Evolutionary conservation across 176 grass and related monocot genomes (phyloP).

Genomic region (Triticum dicoccoides): DNA sequence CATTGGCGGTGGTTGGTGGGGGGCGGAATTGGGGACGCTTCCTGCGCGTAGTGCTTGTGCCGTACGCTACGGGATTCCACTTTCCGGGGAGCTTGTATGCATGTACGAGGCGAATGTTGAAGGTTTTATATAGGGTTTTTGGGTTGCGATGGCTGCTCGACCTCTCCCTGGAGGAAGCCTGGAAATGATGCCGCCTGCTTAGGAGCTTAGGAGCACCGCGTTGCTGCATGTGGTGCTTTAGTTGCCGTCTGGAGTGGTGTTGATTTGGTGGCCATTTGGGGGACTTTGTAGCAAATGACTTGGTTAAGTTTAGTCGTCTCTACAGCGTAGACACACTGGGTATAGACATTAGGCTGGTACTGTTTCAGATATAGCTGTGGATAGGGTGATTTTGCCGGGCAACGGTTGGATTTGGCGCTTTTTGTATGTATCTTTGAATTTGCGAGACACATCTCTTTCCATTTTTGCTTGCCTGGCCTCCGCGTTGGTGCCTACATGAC

Average conservation of each 20-base stretch:
- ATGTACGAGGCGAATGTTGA: neutral
- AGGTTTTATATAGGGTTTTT: neutral
- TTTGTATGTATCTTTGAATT: neutral
- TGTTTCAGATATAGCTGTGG: neutral
- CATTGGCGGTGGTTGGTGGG: slow-evolving; percentile 35
- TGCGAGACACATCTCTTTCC: neutral
- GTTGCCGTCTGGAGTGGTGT: neutral
- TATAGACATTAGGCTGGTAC: neutral
- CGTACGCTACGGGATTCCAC: neutral
- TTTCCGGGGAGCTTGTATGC: neutral
- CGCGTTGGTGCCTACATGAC: neutral
- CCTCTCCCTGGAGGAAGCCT: neutral
- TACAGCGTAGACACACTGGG: neutral
- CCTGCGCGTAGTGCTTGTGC: neutral
- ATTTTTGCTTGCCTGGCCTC: neutral
- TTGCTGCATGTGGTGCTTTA: neutral
- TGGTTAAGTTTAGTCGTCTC: slow-evolving; percentile 14
- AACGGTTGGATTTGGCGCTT: neutral
- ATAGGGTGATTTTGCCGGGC: neutral
- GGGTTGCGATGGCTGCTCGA: neutral
- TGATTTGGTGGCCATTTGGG: neutral
- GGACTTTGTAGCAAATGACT: slow-evolving; percentile 7
- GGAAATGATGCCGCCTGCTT: neutral
- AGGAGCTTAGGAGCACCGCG: neutral
- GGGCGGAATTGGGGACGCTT: slow-evolving; percentile 13